A percentile compares a stretch with the other conserved stretches of the same genome.
These are phyloP conservation scores for Ophiosphaerella narmari DNA, from an alignment of 2,329 filamentous ascomycete species.

Conservation along the genomic window DNA sequence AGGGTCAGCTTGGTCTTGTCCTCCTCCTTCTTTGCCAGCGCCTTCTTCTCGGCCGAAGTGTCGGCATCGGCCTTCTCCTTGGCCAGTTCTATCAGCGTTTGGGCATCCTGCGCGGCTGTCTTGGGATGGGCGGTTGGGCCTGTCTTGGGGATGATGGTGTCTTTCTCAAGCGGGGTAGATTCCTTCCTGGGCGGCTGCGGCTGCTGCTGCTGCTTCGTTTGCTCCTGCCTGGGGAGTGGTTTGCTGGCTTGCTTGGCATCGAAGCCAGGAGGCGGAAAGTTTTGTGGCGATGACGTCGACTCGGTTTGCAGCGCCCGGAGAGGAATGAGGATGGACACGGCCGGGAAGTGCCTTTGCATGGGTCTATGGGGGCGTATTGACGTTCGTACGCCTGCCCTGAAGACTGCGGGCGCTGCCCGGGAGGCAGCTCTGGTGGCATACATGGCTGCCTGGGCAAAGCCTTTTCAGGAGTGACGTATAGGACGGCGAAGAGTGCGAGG, in stretches of 20 bases:
- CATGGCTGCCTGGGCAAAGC: constrained; percentile 43
- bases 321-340: constrained; percentile 63
- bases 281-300: constrained; percentile 56
- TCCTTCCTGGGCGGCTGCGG: constrained; percentile 29
- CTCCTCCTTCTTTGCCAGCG: constrained; percentile 63
- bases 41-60: constrained; percentile 58
- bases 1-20: constrained; percentile 86
- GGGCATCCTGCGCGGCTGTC: constrained; percentile 53
- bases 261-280: constrained; percentile 84
- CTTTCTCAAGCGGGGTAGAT: constrained; percentile 26
- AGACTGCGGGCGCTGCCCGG: constrained; percentile 53
- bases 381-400: constrained; percentile 50
- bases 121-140: constrained; percentile 52
- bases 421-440: constrained; percentile 51
- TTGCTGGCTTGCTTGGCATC: constrained; percentile 89
- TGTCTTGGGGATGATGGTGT: constrained; percentile 43
- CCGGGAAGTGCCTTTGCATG: constrained; percentile 58
- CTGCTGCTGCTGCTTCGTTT: constrained; percentile 17
- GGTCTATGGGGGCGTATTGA: constrained; percentile 47
- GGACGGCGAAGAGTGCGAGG: constrained; percentile 12
- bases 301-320: constrained; percentile 61
- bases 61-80: constrained; percentile 60
- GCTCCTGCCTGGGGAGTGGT: constrained; percentile 67
- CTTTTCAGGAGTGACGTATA: constrained; percentile 10
- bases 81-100: constrained; percentile 66